Evolutionary conservation across 2,329 filamentous ascomycete genomes (phyloP).

Genomic region (Amauroascus verrucosus): DNA sequence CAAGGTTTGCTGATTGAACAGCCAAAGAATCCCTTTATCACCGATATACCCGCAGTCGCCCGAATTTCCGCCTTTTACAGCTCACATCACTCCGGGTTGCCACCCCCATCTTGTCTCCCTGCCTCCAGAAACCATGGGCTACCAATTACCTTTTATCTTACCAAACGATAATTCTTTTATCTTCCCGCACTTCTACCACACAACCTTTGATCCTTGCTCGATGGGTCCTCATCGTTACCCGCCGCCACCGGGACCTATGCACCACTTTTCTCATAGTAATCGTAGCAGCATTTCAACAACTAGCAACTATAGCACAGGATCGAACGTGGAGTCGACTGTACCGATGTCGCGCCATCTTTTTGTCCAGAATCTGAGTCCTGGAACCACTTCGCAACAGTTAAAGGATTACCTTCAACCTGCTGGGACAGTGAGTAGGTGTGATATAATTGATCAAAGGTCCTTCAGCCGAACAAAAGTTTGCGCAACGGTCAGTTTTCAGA

Average conservation of each 20-base stretch:
- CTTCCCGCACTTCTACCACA: constrained; percentile 23
- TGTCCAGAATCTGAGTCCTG: constrained; percentile 23
- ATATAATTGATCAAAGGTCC: constrained; percentile 21
- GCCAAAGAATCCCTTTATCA: constrained; percentile 13
- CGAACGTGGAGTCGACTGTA: neutral
- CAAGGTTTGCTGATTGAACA: neutral
- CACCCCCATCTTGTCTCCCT: constrained; percentile 13
- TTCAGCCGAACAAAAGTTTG: constrained; percentile 19
- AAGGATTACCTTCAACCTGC: constrained; percentile 23
- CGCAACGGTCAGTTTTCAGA: constrained; percentile 26
- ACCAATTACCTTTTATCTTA: constrained; percentile 15
- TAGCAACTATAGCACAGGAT: constrained; percentile 11
- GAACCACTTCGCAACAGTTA: constrained; percentile 24
- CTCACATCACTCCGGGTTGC: constrained; percentile 4
- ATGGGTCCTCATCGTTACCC: constrained; percentile 24
- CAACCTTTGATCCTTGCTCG: constrained; percentile 23
- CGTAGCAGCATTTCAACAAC: constrained; percentile 12
- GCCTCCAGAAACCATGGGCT: constrained; percentile 14
- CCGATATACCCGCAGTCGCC: constrained; percentile 14
- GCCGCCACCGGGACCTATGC: constrained; percentile 19
- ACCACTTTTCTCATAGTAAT: constrained; percentile 15
- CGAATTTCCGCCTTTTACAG: constrained; percentile 14
- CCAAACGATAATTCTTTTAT: constrained; percentile 16
- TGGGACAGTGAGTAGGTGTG: constrained; percentile 27
- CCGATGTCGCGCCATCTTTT: constrained; percentile 17